These are phyloP conservation scores for Physaria fendleri DNA, from an alignment of 345 rosid species.

Conservation along the genomic window DNA sequence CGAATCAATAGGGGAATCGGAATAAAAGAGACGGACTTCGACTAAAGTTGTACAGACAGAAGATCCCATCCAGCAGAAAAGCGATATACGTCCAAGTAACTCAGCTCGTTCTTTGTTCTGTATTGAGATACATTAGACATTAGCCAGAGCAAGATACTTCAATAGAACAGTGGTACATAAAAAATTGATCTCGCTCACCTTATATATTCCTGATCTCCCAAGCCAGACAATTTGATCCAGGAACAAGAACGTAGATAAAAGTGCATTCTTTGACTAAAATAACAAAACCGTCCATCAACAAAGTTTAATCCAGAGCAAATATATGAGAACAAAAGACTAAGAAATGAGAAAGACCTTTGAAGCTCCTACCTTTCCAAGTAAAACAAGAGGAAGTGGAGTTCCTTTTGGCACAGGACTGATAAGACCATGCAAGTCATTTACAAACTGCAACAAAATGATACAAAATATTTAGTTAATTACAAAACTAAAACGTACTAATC, in stretches of 20 bases:
- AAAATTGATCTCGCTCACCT: constrained; percentile 66
- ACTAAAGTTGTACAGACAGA: constrained; percentile 74
- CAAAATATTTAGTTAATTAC: too few species aligned
- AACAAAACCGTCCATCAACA: too few species aligned
- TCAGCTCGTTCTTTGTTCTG: constrained; percentile 93
- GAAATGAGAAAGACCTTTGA: too few species aligned
- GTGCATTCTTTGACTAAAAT: constrained; percentile 76
- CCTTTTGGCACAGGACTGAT: constrained; percentile 90
- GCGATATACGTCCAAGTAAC: constrained; percentile 79
- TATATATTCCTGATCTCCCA: constrained; percentile 80
- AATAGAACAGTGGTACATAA: too few species aligned
- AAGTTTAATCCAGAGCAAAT: too few species aligned
- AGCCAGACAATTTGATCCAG: constrained; percentile 98
- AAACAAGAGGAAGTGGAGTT: constrained; percentile 82
- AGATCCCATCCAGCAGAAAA: constrained; percentile 95
- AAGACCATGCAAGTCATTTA: constrained; percentile 85
- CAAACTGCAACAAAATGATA: constrained; percentile 47
- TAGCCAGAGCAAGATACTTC: too few species aligned
- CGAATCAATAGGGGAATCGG: not conserved
- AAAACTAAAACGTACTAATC: too few species aligned
- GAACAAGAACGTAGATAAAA: constrained; percentile 85
- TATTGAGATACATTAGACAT: too few species aligned
- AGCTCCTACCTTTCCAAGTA: constrained; percentile 90
- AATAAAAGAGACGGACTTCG: constrained; percentile 81
- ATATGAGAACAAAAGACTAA: not conserved